Evolutionary conservation across 352 stramenopile species (phyloP), one percentile per base, ranked within the genome.

Genomic region (Achlya hypogyna): DNA sequence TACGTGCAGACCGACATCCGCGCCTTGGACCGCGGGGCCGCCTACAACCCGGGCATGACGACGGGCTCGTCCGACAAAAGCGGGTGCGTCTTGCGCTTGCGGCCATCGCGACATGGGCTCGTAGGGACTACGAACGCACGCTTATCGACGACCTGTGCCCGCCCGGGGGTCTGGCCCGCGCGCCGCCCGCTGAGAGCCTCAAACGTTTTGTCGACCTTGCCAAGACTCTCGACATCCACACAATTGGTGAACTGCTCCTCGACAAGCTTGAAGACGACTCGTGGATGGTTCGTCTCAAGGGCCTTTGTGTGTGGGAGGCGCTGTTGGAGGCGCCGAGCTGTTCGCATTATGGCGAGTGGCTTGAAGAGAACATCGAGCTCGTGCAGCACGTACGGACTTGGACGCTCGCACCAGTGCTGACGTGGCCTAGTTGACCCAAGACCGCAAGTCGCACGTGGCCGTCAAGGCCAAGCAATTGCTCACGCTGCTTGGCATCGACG

Each of bases 141-240:
- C 75, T 95, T 67, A 93, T 95, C 62, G 86, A 95, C 58, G 87
- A 79, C 31, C 73, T 95, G 18, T 93, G 84, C 34, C 82, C 84
- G 8, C 82, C 86, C 1, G 85, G 78, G 31, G 86, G 86, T 4
- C 74, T 95, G 2, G 81, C 85, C 0, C 83, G 85, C 14, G 86
- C 84, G 12, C 85, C 86, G 10, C 84, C 86, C 20, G 71, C 83
- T 5, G 86, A 95, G 65, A 83, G 75, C 14, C 69, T 95, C 9
- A 88, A 89, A 70, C 78, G 86, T 1, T 95, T 95, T 65, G 77
- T 95, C 20, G 84, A 95, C 38, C 74, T 95, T 65, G 86, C 86
- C 20, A 86, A 95, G 69, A 93, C 84, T 14, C 74, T 95, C 0
- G 82, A 95, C 65, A 69, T 76, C n/a, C 76, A 91, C 65, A 91